Conservation (phyloP, 2,329 filamentous ascomycete species). For the Fonsecaea pedrosoi region DNA sequence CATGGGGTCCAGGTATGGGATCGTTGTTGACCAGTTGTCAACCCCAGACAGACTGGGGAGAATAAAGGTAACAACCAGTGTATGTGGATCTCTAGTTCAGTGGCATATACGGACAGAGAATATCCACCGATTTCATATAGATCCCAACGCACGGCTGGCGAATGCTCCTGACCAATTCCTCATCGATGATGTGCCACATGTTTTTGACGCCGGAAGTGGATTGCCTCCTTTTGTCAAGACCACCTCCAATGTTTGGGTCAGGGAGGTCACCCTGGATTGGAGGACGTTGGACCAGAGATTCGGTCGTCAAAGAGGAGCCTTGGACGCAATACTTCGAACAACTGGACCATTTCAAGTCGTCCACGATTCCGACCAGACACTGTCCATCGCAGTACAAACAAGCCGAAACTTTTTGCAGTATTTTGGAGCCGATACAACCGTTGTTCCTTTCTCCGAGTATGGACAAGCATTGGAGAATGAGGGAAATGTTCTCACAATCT, state of each 20-base stretch:
- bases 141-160: conserved; percentile 13
- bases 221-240: conserved; percentile 42
- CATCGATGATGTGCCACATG: conserved; percentile 26
- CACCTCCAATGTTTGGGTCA: conserved; percentile 37
- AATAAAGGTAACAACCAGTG: conserved; percentile 48
- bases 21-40: conserved; percentile 58
- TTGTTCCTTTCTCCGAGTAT: conserved; percentile 41
- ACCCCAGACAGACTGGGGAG: conserved; percentile 60
- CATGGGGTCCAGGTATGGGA: conserved; percentile 59
- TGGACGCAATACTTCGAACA: conserved; percentile 62
- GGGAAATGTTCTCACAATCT: conserved; percentile 56
- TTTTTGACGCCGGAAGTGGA: conserved; percentile 33
- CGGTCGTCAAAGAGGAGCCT: conserved; percentile 58
- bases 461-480: conserved; percentile 20
- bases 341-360: conserved; percentile 40
- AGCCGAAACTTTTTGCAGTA: conserved; percentile 66
- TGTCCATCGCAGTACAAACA: conserved; percentile 58
- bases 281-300: conserved; percentile 45
- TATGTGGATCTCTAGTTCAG: conserved; percentile 27
- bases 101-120: conserved; percentile 55
- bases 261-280: conserved; percentile 40
- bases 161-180: conserved; percentile 28
- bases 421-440: conserved; percentile 59
- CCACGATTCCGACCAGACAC: conserved; percentile 38
- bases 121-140: conserved; percentile 51